Conservation (phyloP, 179 eudicot genomes). For the Spergularia azorica region DNA sequence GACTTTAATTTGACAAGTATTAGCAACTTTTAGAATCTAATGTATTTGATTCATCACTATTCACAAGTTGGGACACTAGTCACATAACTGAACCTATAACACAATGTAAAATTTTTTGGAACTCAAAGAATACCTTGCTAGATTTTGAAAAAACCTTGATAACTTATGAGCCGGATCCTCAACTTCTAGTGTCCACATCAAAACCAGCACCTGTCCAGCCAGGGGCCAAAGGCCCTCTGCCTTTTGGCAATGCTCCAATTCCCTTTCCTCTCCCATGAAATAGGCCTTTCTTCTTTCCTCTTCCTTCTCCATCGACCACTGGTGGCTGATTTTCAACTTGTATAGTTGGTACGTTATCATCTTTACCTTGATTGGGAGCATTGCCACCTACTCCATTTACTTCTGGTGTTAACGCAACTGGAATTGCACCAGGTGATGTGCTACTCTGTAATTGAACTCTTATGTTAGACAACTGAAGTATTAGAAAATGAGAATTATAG, state of each 20-base stretch:
- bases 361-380: slow-evolving; percentile 38
- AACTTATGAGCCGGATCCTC: slow-evolving; percentile 14
- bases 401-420: slow-evolving; percentile 38
- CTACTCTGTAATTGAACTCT: slow-evolving; percentile 29
- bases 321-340: slow-evolving; percentile 44
- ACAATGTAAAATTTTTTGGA: slow-evolving; percentile 12
- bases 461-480: slow-evolving; percentile 28
- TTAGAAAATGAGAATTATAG: slow-evolving; percentile 31
- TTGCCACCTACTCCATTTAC: slow-evolving; percentile 19
- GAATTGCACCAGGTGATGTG: slow-evolving; percentile 33
- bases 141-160: background rate
- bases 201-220: slow-evolving; percentile 98
- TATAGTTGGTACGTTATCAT: slow-evolving; percentile 29
- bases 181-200: slow-evolving; percentile 70
- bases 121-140: slow-evolving; percentile 18
- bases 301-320: slow-evolving; percentile 55
- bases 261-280: slow-evolving; percentile 79
- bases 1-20: slow-evolving; percentile 5
- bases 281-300: slow-evolving; percentile 69
- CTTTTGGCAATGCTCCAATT: slow-evolving; percentile 72
- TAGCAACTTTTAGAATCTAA: slow-evolving; percentile 6
- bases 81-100: slow-evolving; percentile 18
- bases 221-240: slow-evolving; percentile 62
- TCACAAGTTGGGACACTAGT: slow-evolving; percentile 20
- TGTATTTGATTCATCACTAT: slow-evolving; percentile 24